Evolutionary conservation across 306 rosid species (phyloP).

Genomic region (Psophocarpus tetragonolobus): DNA sequence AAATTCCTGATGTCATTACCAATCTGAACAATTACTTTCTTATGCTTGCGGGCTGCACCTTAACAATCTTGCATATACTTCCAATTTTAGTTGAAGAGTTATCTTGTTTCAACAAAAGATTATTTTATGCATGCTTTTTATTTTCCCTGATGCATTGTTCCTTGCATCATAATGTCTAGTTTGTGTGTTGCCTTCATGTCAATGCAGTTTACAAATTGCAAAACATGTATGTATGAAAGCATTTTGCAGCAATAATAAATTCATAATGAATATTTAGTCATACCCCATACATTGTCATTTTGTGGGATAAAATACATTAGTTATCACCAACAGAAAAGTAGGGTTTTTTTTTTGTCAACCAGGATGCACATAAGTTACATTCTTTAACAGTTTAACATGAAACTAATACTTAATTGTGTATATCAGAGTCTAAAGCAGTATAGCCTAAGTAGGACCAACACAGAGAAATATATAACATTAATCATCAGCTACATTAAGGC

Average conservation of each 20-base stretch:
- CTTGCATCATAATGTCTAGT: background rate
- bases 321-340: background rate
- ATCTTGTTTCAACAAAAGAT: no score
- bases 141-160: background rate
- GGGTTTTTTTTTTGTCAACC: background rate
- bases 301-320: background rate
- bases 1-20: background rate
- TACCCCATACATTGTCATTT: background rate
- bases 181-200: background rate
- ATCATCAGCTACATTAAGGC: slow-evolving; percentile 23
- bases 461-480: background rate
- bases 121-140: no score
- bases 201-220: background rate
- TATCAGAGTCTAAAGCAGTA: background rate
- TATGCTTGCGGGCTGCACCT: background rate
- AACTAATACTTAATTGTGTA: background rate
- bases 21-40: background rate
- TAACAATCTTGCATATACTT: background rate
- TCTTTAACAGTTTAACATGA: slow-evolving; percentile 2
- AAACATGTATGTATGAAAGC: background rate
- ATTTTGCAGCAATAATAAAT: background rate
- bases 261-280: background rate
- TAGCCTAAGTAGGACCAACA: background rate
- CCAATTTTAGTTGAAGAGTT: background rate
- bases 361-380: slow-evolving; percentile 23